A percentile compares a stretch with the other conserved stretches of the same genome.
phyloP scores from a whole-genome alignment of 169 alveolate species.

The Cryptosporidium sp. region DNA sequence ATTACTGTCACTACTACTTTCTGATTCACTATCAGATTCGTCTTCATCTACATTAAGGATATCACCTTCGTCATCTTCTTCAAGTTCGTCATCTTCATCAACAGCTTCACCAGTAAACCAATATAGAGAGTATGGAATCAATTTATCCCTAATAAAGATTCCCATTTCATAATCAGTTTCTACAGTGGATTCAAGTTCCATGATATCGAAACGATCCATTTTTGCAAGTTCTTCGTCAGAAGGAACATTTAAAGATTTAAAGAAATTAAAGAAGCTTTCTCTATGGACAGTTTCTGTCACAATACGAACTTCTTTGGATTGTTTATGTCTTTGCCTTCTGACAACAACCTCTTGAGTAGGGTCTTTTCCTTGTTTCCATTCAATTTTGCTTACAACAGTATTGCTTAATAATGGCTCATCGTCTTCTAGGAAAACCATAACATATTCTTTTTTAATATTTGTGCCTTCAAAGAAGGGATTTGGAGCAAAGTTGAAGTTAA shows the following conservation, averaged over 20 bases:
- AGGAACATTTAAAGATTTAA: constrained; percentile 66
- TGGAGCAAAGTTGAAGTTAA: constrained; percentile 76
- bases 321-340: constrained; percentile 70
- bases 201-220: constrained; percentile 71
- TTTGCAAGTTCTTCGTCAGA: constrained; percentile 59
- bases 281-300: constrained; percentile 67
- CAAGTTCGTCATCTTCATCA: constrained; percentile 75
- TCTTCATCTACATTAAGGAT: constrained; percentile 57
- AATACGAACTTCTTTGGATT: constrained; percentile 61
- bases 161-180: constrained; percentile 77
- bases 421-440: constrained; percentile 50
- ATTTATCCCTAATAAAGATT: constrained; percentile 58
- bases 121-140: constrained; percentile 64
- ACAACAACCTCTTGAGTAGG: constrained; percentile 75
- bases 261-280: constrained; percentile 69
- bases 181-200: constrained; percentile 71
- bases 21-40: constrained; percentile 34
- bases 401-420: constrained; percentile 75
- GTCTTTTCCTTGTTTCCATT: constrained; percentile 70
- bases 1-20: background rate
- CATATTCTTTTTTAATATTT: constrained; percentile 73
- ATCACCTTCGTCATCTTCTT: constrained; percentile 76
- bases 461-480: constrained; percentile 78
- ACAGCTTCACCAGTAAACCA: constrained; percentile 75
- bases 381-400: constrained; percentile 43